Percentiles rank a stretch among this genome's conserved stretches.
Conservation (phyloP, 768 basidiomycete species). For the Termitomyces sp. region DNA sequence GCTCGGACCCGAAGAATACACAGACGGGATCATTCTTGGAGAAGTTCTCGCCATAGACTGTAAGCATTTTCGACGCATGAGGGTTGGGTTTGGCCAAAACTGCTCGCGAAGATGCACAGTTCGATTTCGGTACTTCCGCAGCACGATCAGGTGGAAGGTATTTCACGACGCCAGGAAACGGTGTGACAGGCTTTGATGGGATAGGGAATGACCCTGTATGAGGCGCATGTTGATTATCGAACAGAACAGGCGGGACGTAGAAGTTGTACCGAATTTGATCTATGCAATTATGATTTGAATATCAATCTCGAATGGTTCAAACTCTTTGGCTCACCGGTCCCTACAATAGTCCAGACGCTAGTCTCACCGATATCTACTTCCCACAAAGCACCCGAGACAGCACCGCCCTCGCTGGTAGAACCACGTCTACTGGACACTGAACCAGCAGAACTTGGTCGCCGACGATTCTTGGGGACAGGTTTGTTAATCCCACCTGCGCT, state of each 20-base stretch:
- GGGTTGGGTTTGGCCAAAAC: slow-evolving; percentile 74
- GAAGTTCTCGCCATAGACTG: slow-evolving; percentile 87
- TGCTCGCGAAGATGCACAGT: slow-evolving; percentile 58
- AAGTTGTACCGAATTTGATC: slow-evolving; percentile 94
- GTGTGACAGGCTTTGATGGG: slow-evolving; percentile 78
- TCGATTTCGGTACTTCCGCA: slow-evolving; percentile 72
- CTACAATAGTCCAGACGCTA: slow-evolving; percentile 92
- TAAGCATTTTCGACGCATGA: slow-evolving; percentile 74
- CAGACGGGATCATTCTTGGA: slow-evolving; percentile 74
- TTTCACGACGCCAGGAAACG: slow-evolving; percentile 84
- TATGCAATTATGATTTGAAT: slow-evolving; percentile 16
- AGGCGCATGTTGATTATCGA: slow-evolving; percentile 72
- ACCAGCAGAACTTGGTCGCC: slow-evolving; percentile 74
- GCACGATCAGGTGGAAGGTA: slow-evolving; percentile 88
- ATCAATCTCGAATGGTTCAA: neutral
- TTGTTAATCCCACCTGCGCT: slow-evolving; percentile 59
- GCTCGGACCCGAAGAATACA: slow-evolving; percentile 84
- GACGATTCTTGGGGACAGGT: slow-evolving; percentile 48
- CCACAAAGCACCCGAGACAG: slow-evolving; percentile 78
- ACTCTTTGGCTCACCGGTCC: slow-evolving; percentile 56
- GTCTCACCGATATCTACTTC: slow-evolving; percentile 91
- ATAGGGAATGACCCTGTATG: slow-evolving; percentile 71
- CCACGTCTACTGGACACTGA: slow-evolving; percentile 64
- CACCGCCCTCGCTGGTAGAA: slow-evolving; percentile 58
- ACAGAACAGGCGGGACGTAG: slow-evolving; percentile 81